These are phyloP conservation scores for Blakeslea trispora DNA, from an alignment of 371 early-diverging fungal genomes.

Conservation along the genomic window DNA sequence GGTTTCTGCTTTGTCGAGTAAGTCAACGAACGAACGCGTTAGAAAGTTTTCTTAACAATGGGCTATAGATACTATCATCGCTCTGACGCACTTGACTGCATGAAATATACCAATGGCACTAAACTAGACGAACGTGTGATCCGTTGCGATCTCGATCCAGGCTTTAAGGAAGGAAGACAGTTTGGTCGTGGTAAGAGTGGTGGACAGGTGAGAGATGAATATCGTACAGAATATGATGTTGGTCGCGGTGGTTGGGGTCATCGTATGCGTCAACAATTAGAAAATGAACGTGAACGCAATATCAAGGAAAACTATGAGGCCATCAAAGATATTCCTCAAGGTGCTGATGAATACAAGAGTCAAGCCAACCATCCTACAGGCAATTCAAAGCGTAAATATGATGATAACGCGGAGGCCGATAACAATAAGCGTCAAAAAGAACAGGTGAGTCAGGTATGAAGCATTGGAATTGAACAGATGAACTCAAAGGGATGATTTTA, in stretches of 20 bases:
- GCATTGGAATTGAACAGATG: background rate
- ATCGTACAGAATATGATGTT: conserved; percentile 91
- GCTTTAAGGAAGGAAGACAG: conserved; percentile 95
- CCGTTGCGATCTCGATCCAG: conserved; percentile 97
- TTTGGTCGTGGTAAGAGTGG: conserved; percentile 96
- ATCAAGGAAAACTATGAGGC: conserved; percentile 69
- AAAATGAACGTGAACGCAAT: conserved; percentile 61
- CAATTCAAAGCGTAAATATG: conserved; percentile 34
- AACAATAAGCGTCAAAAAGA: conserved; percentile 47
- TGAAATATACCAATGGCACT: conserved; percentile 93
- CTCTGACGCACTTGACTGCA: conserved; percentile 84
- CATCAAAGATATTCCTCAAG: conserved; percentile 61
- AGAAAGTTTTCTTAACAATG: too few relatives aligned
- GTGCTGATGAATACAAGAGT: conserved; percentile 60
- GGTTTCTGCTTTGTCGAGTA: conserved; percentile 99
- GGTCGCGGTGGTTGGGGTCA: conserved; percentile 98
- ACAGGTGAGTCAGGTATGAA: conserved; percentile 43
- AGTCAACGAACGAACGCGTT: too few relatives aligned
- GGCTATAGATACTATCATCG: conserved; percentile 93
- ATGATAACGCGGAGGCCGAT: conserved; percentile 45
- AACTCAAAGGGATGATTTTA: too few relatives aligned
- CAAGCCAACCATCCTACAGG: conserved; percentile 34
- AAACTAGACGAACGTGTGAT: conserved; percentile 95
- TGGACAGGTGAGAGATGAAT: conserved; percentile 97
- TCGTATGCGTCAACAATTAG: conserved; percentile 64